A percentile compares a stretch with the other conserved stretches of the same genome.
Conservation (phyloP, 108 stramenopile genomes). For the Cyclotella choctawhatcheeana region DNA sequence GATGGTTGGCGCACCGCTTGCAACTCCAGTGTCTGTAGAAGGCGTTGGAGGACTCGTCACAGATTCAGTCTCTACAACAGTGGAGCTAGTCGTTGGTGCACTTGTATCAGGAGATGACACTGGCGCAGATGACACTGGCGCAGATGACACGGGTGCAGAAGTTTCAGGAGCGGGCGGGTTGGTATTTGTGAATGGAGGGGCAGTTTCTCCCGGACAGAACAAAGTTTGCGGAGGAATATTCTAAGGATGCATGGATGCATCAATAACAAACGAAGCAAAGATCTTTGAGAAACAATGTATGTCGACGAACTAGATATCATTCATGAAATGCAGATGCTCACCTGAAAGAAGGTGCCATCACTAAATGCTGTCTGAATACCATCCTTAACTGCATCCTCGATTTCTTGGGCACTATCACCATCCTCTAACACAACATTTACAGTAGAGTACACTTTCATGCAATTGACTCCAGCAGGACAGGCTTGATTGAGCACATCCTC, state of each 20-base stretch:
- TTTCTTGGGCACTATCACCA: conserved; percentile 48
- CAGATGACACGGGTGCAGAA: background rate
- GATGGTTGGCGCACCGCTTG: background rate
- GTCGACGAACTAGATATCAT: background rate
- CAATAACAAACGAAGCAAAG: background rate
- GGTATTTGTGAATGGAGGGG: background rate
- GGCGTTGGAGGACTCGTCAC: too few species aligned
- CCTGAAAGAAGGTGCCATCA: conserved; percentile 54
- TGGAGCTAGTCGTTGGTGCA: background rate
- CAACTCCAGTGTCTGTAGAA: background rate
- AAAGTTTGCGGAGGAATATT: conserved; percentile 20
- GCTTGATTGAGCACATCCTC: conserved; percentile 38
- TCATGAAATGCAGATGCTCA: conserved; percentile 16
- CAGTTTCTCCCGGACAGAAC: conserved; percentile 20
- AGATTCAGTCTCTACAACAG: background rate
- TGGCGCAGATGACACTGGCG: conserved; percentile 1
- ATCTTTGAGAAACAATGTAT: background rate
- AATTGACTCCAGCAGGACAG: conserved; percentile 43
- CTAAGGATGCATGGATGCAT: conserved; percentile 1
- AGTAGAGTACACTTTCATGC: conserved; percentile 44
- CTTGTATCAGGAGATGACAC: background rate
- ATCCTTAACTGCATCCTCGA: conserved; percentile 26
- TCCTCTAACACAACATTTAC: conserved; percentile 61
- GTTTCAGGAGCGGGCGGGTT: background rate
- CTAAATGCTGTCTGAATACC: conserved; percentile 53